phyloP scores from a whole-genome alignment of 208 protist genomes.

The Leishmania braziliensis region DNA sequence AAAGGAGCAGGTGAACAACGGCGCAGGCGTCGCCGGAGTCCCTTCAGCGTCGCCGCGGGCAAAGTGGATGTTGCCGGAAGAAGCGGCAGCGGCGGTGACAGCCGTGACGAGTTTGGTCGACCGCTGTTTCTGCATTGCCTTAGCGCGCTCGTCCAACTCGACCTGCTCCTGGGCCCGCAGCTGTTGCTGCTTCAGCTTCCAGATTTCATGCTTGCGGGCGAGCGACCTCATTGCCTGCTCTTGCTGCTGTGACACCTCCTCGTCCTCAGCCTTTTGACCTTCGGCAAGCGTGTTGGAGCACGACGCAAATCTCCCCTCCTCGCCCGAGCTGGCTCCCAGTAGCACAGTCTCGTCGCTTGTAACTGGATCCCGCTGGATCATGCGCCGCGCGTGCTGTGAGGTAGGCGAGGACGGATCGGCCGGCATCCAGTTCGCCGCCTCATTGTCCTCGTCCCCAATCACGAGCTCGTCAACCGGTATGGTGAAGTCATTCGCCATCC shows the following conservation, averaged over 20 bases:
- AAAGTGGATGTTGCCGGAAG: not conserved
- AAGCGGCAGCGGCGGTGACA: not conserved
- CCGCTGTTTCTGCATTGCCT: slow-evolving; percentile 22
- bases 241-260: slow-evolving; percentile 16
- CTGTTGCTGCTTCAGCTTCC: slow-evolving; percentile 72
- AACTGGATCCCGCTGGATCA: slow-evolving; percentile 16
- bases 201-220: slow-evolving; percentile 79
- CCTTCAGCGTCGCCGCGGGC: not conserved
- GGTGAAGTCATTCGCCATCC: slow-evolving; percentile 4
- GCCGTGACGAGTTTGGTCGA: not conserved
- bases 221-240: slow-evolving; percentile 38
- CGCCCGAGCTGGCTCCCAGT: slow-evolving; percentile 26
- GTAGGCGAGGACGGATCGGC: slow-evolving; percentile 14
- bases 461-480: slow-evolving; percentile 54
- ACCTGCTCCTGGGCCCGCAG: slow-evolving; percentile 46
- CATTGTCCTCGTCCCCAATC: slow-evolving; percentile 61
- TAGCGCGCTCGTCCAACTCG: slow-evolving; percentile 23
- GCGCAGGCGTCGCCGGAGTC: not conserved
- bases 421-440: slow-evolving; percentile 47
- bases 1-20: not conserved
- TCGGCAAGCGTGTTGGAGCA: slow-evolving; percentile 2
- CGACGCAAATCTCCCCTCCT: slow-evolving; percentile 6
- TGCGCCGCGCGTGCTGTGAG: slow-evolving; percentile 28
- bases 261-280: slow-evolving; percentile 7
- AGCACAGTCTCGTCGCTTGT: slow-evolving; percentile 25